Evolutionary conservation across 208 protist genomes (phyloP).

Genomic region (Porcisia hertigi): DNA sequence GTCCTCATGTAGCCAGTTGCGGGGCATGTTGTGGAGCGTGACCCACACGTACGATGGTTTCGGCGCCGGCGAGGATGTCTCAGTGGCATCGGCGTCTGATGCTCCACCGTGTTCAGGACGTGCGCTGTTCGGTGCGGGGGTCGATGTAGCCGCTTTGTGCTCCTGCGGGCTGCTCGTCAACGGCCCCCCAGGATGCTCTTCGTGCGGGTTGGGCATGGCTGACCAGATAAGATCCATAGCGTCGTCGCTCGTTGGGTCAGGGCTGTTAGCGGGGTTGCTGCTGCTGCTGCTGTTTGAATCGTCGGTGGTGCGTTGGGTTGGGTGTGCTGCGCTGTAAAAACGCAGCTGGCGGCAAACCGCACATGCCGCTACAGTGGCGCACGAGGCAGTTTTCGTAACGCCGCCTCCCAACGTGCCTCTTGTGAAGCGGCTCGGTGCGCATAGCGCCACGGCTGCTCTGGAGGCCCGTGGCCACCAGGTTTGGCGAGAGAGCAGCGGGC

Average conservation of each 20-base stretch:
- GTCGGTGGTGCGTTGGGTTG: background rate
- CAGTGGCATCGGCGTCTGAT: background rate
- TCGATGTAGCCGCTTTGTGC: background rate
- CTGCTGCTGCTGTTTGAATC: background rate
- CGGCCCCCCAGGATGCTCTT: background rate
- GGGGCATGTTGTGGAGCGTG: conserved; percentile 72
- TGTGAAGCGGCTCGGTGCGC: background rate
- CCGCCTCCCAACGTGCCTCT: background rate
- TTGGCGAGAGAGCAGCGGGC: background rate
- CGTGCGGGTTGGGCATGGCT: background rate
- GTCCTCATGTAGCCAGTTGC: conserved; percentile 85
- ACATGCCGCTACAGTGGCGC: background rate
- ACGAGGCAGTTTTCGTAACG: background rate
- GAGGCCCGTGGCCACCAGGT: background rate
- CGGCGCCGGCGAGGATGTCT: background rate
- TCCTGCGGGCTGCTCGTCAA: background rate
- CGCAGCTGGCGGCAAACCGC: background rate
- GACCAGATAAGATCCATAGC: conserved; percentile 30
- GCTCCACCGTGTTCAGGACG: background rate
- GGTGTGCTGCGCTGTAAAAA: background rate
- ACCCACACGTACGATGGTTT: conserved; percentile 29
- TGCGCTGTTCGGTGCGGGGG: background rate
- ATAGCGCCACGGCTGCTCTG: background rate
- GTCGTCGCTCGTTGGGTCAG: conserved; percentile 7
- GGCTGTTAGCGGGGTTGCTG: background rate